Evolutionary conservation across 2,329 filamentous ascomycete species (phyloP).

Genomic region (Trichoderma sp.): DNA sequence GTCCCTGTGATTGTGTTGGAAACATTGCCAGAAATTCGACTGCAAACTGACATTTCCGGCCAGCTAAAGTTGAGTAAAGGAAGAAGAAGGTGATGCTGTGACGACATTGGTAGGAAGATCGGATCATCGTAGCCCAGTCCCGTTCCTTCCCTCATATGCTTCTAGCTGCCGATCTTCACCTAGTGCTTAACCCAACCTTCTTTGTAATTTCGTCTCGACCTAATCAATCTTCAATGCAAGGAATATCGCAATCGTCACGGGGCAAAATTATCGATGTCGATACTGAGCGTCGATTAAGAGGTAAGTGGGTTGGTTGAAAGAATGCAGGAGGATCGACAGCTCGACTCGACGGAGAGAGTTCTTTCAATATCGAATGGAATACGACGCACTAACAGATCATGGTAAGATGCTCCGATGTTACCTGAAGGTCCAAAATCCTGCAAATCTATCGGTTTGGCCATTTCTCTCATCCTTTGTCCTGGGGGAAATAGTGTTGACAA

Average conservation of each 20-base stretch:
- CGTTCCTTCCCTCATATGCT: conserved; percentile 1
- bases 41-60: neutral
- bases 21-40: neutral
- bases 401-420: neutral
- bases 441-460: conserved; percentile 38
- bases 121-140: neutral
- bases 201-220: neutral
- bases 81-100: neutral
- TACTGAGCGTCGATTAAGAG: neutral
- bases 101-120: neutral
- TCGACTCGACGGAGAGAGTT: neutral
- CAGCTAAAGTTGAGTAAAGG: neutral
- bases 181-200: no score
- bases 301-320: neutral
- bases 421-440: conserved; percentile 30
- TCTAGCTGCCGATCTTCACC: neutral
- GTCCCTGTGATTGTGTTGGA: neutral
- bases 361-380: neutral
- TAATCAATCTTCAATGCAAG: neutral
- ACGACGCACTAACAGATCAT: neutral
- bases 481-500: conserved; percentile 51
- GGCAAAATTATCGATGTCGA: neutral
- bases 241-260: neutral
- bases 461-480: conserved; percentile 48
- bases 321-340: neutral